Base-by-base conservation (phyloP, 805 yeast genomes). In the Cyberlindnera amylophila region DNA sequence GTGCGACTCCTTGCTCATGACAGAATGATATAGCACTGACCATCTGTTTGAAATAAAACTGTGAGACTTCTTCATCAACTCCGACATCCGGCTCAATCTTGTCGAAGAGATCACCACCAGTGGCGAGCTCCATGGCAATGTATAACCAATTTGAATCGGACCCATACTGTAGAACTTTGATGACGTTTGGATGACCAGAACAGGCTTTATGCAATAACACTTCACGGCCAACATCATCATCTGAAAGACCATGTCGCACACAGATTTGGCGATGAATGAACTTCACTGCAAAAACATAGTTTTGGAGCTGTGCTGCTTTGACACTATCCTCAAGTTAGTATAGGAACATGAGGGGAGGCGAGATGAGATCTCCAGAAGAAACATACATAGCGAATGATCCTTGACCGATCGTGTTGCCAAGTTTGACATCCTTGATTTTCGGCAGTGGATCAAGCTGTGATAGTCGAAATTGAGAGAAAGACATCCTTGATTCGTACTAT, bases 41-140 rank as follows among this genome's bases (percentile, higher is more conserved):
- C 44, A 85, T 61, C 55, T 85, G 93, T 40, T 70, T 71, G 54
- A 82, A 82, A 55, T 81, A 82, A 56, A 82, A 77, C 44, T 81
- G 86, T 1, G 85, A 83, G 9, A 82, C 71, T 16, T 77, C 80
- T 40, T 71, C 74, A 48, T 77, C 83, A 2, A 82, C 79, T 1
- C 89, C 89, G 7, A 74, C 62, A 62, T 82, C 88, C 0, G 88
- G 88, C 56, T 82, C 88, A 46, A 84, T 83, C 59, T 83, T 84
- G 53, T 83, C 90, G 58, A 84, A 84, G 16, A 84, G 58, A 61
- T 84, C 93, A 13, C 93, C 93, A 45, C 86, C 86, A 19, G 72
- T 71, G 1, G 88, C 87, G 44, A 79, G 63, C 53, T 84, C 90
- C 71, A 84, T 64, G 4, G 76, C 76, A 45, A 84, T 70, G 77